Evolutionary conservation across 2,329 filamentous ascomycete species (phyloP).

Genomic region (Sclerotinia minor): DNA sequence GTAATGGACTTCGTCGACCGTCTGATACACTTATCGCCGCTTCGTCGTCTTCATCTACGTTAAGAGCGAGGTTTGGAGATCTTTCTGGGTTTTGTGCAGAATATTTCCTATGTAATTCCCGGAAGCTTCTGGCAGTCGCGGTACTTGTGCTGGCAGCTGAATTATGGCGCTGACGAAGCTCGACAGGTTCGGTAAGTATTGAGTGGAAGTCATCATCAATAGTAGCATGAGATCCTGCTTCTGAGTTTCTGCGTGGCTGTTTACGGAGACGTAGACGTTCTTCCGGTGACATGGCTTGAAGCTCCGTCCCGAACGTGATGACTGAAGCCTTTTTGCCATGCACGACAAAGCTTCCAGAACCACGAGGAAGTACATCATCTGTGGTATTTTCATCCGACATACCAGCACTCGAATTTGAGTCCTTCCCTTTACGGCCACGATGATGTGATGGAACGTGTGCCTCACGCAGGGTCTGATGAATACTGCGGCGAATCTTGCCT

Average conservation of each 20-base stretch:
- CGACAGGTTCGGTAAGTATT: conserved; percentile 48
- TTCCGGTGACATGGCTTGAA: conserved; percentile 74
- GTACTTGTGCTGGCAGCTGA: conserved; percentile 67
- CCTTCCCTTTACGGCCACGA: conserved; percentile 74
- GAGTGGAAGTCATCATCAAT: conserved; percentile 54
- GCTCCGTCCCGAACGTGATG: conserved; percentile 92
- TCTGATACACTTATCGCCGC: conserved; percentile 61
- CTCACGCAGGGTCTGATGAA: conserved; percentile 88
- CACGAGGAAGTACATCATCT: conserved; percentile 72
- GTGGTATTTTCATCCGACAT: conserved; percentile 48
- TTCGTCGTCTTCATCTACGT: conserved; percentile 55
- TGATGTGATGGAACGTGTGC: conserved; percentile 66
- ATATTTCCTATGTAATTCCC: conserved; percentile 62
- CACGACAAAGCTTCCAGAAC: conserved; percentile 87
- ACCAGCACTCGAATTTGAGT: conserved; percentile 61
- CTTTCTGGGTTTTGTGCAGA: conserved; percentile 51
- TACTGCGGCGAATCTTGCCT: conserved; percentile 70
- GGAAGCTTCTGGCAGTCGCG: conserved; percentile 65
- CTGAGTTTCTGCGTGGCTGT: conserved; percentile 47
- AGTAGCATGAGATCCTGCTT: conserved; percentile 29
- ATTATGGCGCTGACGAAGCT: conserved; percentile 51
- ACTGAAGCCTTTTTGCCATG: conserved; percentile 98
- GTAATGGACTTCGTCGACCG: conserved; percentile 56
- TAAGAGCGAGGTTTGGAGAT: conserved; percentile 31
- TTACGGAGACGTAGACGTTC: conserved; percentile 69